These are phyloP conservation scores for Daldinia sp. DNA, from an alignment of 2,329 filamentous ascomycete genomes.

Conservation along the genomic window DNA sequence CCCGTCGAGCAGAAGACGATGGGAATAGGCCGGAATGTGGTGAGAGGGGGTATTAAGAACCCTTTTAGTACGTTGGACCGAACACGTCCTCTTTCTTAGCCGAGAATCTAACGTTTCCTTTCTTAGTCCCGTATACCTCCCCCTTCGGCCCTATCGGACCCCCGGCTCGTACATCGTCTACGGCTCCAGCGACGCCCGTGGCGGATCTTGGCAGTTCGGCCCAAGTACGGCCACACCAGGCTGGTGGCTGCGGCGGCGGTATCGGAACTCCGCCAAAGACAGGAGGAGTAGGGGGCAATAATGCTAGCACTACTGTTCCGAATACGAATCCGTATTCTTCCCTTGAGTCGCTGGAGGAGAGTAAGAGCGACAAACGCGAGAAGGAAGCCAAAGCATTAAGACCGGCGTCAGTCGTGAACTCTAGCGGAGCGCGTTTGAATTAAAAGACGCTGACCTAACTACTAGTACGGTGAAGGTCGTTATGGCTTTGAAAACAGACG, in stretches of 20 bases:
- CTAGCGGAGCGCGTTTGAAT: slow-evolving; percentile 22
- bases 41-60: slow-evolving; percentile 22
- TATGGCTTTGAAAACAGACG: background rate
- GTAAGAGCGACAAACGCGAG: background rate
- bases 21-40: slow-evolving; percentile 12
- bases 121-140: slow-evolving; percentile 39
- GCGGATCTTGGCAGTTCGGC: background rate
- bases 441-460: background rate
- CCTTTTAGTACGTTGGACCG: slow-evolving; percentile 32
- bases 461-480: background rate
- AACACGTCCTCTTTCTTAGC: too few species aligned
- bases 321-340: slow-evolving; percentile 43
- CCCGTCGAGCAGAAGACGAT: slow-evolving; percentile 22
- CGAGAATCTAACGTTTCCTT: background rate
- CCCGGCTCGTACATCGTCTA: slow-evolving; percentile 32
- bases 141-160: slow-evolving; percentile 47
- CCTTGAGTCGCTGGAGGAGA: slow-evolving; percentile 37
- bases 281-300: background rate
- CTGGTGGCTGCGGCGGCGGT: background rate
- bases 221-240: background rate
- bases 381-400: background rate
- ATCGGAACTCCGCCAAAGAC: background rate
- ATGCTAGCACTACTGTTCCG: background rate
- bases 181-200: background rate
- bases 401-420: background rate